Base-by-base conservation (phyloP, 768 basidiomycete species). In the Terana coerulea region DNA sequence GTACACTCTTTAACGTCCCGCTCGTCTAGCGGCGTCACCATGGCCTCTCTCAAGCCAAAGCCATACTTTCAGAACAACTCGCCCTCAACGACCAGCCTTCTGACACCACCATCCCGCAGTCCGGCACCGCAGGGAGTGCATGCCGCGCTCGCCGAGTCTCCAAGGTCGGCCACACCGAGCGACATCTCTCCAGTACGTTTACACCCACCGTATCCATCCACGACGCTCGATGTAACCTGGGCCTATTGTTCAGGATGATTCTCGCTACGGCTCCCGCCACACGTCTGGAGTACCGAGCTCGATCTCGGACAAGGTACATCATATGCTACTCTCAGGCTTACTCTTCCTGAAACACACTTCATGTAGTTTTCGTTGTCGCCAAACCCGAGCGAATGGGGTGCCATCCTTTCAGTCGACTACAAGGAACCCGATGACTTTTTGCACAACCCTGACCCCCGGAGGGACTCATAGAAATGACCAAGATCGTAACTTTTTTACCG, bases 331-430 rank as follows among this genome's bases (percentile, higher is more conserved):
- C 14, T 39, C 35, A 11, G 17, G 24, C 21, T 48, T 1, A 26
- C 25, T 15, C 19, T 29, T 25, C 21, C 30, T 21, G 17, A 39
- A 39, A 5, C 7, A 22, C 11, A 22, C 10, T 9, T 3, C 31
- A 19, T 34, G 3, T 45, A 88, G 86, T 87, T 78, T 61, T 77
- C 81, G 9, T 70, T 89, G 15, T 71, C 81, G 2, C 74, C 82
- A 11, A 86, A 90, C 59, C 85, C 85, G 12, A 74, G 77, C 15
- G 69, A 71, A 21, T 88, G 87, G 87, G 83, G 84, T 19, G 75
- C 78, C 21, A 77, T 79, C 60, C 61, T 85, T 34, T 79, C 74
- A 21, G 86, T 87, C 60, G 86, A 88, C 61, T 77, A 78, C 35
- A 68, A 76, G 19, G 87, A 89, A 55, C 63, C 79, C 5, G 87